Evolutionary conservation across 768 basidiomycete genomes (phyloP).

Genomic region (Pleurotus djamor): DNA sequence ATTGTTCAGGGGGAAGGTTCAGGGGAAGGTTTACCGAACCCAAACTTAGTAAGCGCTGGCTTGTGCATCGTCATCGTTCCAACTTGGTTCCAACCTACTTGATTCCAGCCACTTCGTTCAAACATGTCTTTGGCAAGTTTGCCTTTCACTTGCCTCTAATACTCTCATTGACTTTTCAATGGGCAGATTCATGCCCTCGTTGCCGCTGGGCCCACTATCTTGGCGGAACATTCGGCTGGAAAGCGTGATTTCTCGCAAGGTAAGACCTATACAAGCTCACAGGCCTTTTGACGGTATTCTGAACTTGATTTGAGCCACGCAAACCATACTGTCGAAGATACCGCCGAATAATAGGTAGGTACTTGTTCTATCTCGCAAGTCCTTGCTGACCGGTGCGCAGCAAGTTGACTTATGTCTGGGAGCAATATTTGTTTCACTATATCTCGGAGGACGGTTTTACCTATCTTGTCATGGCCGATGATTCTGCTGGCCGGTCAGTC

Average conservation of each 20-base stretch:
- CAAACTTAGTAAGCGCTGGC: too few species aligned
- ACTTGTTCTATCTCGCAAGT: slow-evolving; percentile 18
- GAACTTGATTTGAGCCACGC: slow-evolving; percentile 60
- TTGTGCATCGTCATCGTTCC: too few species aligned
- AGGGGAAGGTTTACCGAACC: too few species aligned
- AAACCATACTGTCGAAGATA: slow-evolving; percentile 92
- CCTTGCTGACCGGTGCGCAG: slow-evolving; percentile 32
- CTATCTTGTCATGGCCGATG: slow-evolving; percentile 94
- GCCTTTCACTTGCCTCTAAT: too few species aligned
- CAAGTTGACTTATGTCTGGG: slow-evolving; percentile 87
- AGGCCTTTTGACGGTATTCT: too few species aligned
- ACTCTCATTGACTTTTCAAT: too few species aligned
- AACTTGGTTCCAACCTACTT: too few species aligned
- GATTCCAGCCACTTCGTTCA: too few species aligned
- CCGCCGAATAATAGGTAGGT: slow-evolving; percentile 80
- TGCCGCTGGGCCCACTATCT: slow-evolving; percentile 70
- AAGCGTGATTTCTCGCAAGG: slow-evolving; percentile 90
- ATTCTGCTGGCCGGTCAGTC: slow-evolving; percentile 80
- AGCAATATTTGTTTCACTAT: slow-evolving; percentile 93
- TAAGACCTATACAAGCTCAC: too few species aligned
- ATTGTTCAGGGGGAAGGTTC: too few species aligned
- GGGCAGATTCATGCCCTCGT: slow-evolving; percentile 88
- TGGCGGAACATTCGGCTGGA: slow-evolving; percentile 85
- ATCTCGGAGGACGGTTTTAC: slow-evolving; percentile 85
- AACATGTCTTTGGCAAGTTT: too few species aligned